phyloP scores from a whole-genome alignment of 257 asterid genomes.

The Fraxinus quadrangulata region DNA sequence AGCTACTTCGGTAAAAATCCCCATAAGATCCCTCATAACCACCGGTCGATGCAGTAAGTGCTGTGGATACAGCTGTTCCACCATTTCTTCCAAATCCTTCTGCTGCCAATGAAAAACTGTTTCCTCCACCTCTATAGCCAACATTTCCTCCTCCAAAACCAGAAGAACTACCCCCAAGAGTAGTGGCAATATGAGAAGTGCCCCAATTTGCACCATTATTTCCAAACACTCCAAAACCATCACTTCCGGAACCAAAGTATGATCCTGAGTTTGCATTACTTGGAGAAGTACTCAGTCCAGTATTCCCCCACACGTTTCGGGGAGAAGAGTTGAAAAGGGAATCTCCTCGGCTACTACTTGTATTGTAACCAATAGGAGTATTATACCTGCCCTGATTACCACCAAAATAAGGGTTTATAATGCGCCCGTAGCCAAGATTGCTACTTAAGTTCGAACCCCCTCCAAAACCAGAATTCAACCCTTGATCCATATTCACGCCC shows the following conservation, averaged over 20 bases:
- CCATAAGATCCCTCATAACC: slow-evolving; percentile 50
- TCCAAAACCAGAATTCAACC: slow-evolving; percentile 43
- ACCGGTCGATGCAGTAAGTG: slow-evolving; percentile 41
- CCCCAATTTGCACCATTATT: slow-evolving; percentile 53
- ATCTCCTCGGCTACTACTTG: slow-evolving; percentile 17
- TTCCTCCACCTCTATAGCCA: slow-evolving; percentile 50
- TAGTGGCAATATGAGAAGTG: slow-evolving; percentile 37
- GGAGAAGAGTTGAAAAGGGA: slow-evolving; percentile 23
- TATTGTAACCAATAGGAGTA: slow-evolving; percentile 19
- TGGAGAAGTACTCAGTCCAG: slow-evolving; percentile 35
- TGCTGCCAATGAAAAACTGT: slow-evolving; percentile 41
- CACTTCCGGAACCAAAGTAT: slow-evolving; percentile 52
- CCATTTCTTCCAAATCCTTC: slow-evolving; percentile 50
- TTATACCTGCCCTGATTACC: slow-evolving; percentile 22
- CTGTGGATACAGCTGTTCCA: slow-evolving; percentile 33
- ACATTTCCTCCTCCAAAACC: slow-evolving; percentile 39
- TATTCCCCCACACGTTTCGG: slow-evolving; percentile 31
- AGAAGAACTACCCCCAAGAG: slow-evolving; percentile 40
- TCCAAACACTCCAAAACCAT: slow-evolving; percentile 47
- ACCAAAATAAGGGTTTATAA: slow-evolving; percentile 21
- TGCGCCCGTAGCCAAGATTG: slow-evolving; percentile 40
- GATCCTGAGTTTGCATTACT: slow-evolving; percentile 44
- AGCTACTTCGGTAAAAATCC: slow-evolving; percentile 44
- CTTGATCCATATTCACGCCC: slow-evolving; percentile 42
- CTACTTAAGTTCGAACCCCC: slow-evolving; percentile 43